Conservation (phyloP, 495 filamentous ascomycete genomes). For the Aspergillus nanangensis region DNA sequence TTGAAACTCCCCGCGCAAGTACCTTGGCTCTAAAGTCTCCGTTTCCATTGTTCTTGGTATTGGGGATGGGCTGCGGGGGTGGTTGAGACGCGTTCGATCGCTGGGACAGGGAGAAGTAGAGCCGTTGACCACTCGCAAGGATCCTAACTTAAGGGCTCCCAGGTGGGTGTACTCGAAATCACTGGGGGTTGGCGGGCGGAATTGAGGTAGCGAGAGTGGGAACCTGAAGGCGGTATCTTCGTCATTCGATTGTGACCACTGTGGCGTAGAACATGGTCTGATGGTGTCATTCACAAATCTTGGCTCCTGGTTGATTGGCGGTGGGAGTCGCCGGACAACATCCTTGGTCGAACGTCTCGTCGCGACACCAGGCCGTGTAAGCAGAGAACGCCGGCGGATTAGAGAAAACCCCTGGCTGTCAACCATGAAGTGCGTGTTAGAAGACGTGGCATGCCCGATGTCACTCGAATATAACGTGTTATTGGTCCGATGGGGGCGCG, state of each 20-base stretch:
- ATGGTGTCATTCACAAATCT: neutral
- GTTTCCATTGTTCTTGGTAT: slow-evolving; percentile 14
- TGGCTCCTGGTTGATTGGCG: slow-evolving; percentile 22
- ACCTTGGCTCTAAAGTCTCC: slow-evolving; percentile 6
- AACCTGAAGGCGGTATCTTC: slow-evolving; percentile 8
- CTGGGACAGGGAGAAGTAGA: slow-evolving; percentile 40
- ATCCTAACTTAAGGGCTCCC: slow-evolving; percentile 44
- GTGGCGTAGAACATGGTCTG: neutral
- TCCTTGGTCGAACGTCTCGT: slow-evolving; percentile 35
- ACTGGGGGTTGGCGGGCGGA: slow-evolving; percentile 35
- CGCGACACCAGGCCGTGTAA: slow-evolving; percentile 44
- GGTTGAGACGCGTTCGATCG: slow-evolving; percentile 23
- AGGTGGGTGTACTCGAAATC: slow-evolving; percentile 45
- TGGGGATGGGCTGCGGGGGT: slow-evolving; percentile 6
- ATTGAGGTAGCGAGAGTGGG: slow-evolving; percentile 2
- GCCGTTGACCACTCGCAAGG: slow-evolving; percentile 46
- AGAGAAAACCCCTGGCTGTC: slow-evolving; percentile 37
- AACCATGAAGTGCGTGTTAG: slow-evolving; percentile 35
- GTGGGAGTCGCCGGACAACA: slow-evolving; percentile 16
- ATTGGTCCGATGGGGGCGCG: slow-evolving; percentile 18
- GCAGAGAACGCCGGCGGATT: slow-evolving; percentile 44
- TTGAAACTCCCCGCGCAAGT: neutral
- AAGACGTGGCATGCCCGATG: slow-evolving; percentile 26
- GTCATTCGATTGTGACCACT: slow-evolving; percentile 13
- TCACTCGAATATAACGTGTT: slow-evolving; percentile 21